Evolutionary conservation across 495 filamentous ascomycete species (phyloP).

Genomic region (Hypoxylon crocopeplum): DNA sequence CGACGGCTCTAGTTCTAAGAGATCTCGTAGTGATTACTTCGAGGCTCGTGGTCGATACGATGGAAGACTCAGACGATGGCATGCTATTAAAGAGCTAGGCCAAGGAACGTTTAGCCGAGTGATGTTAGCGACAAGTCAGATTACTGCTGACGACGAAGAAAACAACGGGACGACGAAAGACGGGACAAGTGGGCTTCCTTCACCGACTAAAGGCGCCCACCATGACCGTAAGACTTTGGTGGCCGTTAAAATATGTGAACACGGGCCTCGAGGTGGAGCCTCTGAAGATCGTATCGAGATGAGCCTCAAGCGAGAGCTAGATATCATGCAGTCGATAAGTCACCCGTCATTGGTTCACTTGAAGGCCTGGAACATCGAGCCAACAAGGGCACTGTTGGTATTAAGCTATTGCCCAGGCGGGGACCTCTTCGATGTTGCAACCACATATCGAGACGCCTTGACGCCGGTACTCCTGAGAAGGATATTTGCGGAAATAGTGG

Average conservation of each 20-base stretch:
- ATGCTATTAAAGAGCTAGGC: constrained; percentile 79
- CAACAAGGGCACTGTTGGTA: constrained; percentile 80
- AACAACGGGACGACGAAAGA: constrained; percentile 16
- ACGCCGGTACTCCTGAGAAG: constrained; percentile 74
- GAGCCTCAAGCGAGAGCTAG: constrained; percentile 90
- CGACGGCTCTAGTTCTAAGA: constrained; percentile 47
- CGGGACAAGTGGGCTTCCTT: constrained; percentile 33
- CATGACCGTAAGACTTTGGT: constrained; percentile 74
- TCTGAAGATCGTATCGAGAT: constrained; percentile 87
- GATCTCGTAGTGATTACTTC: constrained; percentile 61
- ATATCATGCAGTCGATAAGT: constrained; percentile 84
- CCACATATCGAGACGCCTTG: constrained; percentile 66
- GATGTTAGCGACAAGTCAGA: constrained; percentile 75
- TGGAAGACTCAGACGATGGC: constrained; percentile 68
- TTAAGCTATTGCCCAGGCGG: constrained; percentile 93
- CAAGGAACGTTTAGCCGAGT: constrained; percentile 97
- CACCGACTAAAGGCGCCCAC: constrained; percentile 41
- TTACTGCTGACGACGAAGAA: constrained; percentile 52
- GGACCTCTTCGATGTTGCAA: constrained; percentile 92
- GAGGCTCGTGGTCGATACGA: constrained; percentile 65
- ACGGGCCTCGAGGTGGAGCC: constrained; percentile 90
- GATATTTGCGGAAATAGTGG: constrained; percentile 88
- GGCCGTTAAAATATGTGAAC: constrained; percentile 93
- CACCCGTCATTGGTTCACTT: constrained; percentile 91
- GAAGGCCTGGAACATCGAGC: constrained; percentile 84